Evolutionary conservation across 768 basidiomycete species (phyloP).

Genomic region (Coprinopsis cinerea): DNA sequence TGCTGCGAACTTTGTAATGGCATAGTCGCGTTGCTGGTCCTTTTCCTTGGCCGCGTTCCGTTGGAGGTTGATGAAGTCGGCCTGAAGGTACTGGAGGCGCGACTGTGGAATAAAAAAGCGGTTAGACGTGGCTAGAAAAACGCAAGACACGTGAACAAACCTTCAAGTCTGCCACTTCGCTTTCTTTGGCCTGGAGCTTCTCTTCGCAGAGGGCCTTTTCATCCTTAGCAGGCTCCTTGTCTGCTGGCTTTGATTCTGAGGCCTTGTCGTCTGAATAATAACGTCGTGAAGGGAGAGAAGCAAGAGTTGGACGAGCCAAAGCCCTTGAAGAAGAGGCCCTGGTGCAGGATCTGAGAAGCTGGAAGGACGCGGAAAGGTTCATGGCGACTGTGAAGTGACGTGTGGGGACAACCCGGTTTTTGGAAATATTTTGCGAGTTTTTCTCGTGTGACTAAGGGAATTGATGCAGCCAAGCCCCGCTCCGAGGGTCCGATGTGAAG

Average conservation of each 20-base stretch:
- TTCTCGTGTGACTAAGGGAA: too few relatives aligned
- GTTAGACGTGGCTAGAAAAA: constrained; percentile 1
- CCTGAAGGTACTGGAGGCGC: constrained; percentile 86
- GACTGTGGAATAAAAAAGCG: constrained; percentile 44
- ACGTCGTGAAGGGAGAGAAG: constrained; percentile 33
- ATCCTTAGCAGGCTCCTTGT: constrained; percentile 24
- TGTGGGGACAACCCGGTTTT: constrained; percentile 11
- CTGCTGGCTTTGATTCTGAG: constrained; percentile 19
- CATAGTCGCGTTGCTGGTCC: constrained; percentile 88
- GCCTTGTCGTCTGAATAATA: constrained; percentile 56
- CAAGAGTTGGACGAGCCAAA: constrained; percentile 26
- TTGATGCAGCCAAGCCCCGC: too few relatives aligned
- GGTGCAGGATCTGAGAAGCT: constrained; percentile 51
- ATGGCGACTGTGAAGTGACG: constrained; percentile 30
- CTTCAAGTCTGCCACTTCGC: constrained; percentile 76
- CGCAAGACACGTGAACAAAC: constrained; percentile 37
- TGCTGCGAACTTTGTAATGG: constrained; percentile 86
- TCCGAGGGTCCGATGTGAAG: too few relatives aligned
- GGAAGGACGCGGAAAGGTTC: constrained; percentile 43
- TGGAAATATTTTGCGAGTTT: too few relatives aligned
- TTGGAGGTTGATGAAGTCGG: constrained; percentile 94
- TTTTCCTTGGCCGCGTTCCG: constrained; percentile 88
- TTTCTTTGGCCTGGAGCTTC: constrained; percentile 77
- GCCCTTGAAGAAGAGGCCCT: constrained; percentile 46
- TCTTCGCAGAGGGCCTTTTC: constrained; percentile 28